phyloP scores from a whole-genome alignment of 106 monocot genomes.

The Chionographis japonica region DNA sequence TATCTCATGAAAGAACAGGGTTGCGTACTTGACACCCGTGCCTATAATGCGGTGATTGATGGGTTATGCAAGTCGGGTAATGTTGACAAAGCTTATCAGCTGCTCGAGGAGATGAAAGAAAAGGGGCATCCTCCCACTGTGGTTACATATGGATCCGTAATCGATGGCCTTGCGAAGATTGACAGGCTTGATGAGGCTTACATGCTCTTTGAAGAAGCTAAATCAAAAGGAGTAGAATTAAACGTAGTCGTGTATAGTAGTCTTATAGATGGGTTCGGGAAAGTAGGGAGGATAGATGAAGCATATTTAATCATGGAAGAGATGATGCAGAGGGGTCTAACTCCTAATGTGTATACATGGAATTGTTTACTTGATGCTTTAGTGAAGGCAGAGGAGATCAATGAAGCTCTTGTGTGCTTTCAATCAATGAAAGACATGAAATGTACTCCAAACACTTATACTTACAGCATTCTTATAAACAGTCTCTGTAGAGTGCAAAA shows the following conservation, averaged over 20 bases:
- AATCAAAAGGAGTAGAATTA: conserved; percentile 62
- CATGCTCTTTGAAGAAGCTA: conserved; percentile 99
- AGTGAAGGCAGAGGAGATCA: conserved; percentile 90
- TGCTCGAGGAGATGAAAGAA: conserved; percentile 95
- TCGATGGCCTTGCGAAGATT: conserved; percentile 94
- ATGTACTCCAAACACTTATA: conserved; percentile 76
- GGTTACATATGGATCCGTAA: conserved; percentile 84
- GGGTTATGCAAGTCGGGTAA: conserved; percentile 97
- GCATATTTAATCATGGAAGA: conserved; percentile 98
- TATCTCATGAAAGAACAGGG: conserved; percentile 91
- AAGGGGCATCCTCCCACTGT: conserved; percentile 66
- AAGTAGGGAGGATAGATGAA: conserved; percentile 96
- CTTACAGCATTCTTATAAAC: conserved; percentile 89
- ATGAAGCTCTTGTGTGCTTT: conserved; percentile 91
- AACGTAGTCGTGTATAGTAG: conserved; percentile 86
- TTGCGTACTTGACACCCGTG: conserved; percentile 66
- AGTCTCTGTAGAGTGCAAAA: conserved; percentile 91
- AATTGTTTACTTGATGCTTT: conserved; percentile 85
- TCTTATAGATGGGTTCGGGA: conserved; percentile 96
- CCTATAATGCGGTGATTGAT: conserved; percentile 86
- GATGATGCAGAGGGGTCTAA: conserved; percentile 87
- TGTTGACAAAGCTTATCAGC: conserved; percentile 91
- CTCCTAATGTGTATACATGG: conserved; percentile 93
- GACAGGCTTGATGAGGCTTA: conserved; percentile 96
- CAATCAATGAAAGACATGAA: conserved; percentile 97